Percentiles rank a stretch among this genome's conserved stretches.
These are phyloP conservation scores for Adenanthera pavonina DNA, from an alignment of 306 rosid species.

Conservation along the genomic window DNA sequence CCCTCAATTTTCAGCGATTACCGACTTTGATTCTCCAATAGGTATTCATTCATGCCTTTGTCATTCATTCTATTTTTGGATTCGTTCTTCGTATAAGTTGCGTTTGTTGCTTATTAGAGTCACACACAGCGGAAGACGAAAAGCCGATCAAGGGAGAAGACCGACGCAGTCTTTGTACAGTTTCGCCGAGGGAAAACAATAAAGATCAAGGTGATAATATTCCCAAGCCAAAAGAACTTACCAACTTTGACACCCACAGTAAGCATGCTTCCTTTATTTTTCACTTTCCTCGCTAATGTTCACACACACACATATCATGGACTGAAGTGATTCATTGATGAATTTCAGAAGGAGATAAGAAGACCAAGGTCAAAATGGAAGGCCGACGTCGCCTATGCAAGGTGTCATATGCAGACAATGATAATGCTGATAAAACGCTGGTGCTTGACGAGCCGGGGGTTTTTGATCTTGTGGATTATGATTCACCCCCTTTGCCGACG, in stretches of 20 bases:
- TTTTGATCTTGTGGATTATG: constrained; percentile 55
- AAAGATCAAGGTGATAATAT: constrained; percentile 1
- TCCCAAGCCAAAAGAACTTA: constrained; percentile 29
- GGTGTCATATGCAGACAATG: constrained; percentile 45
- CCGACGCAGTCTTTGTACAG: neutral
- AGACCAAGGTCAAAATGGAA: constrained; percentile 62
- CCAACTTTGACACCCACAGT: constrained; percentile 44
- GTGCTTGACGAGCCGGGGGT: constrained; percentile 46
- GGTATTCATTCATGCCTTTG: constrained; percentile 32
- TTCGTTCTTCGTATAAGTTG: neutral
- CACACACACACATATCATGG: neutral
- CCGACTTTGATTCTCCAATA: constrained; percentile 60
- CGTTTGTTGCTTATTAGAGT: constrained; percentile 32
- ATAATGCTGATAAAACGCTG: constrained; percentile 26
- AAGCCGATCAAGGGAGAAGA: constrained; percentile 40
- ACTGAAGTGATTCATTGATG: neutral
- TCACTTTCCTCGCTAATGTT: constrained; percentile 1
- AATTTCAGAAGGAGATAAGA: constrained; percentile 51
- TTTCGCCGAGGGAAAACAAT: constrained; percentile 1
- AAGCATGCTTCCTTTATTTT: neutral
- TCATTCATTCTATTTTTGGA: neutral
- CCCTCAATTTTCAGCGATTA: constrained; percentile 61
- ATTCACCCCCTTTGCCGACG: constrained; percentile 52
- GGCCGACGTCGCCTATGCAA: constrained; percentile 91
- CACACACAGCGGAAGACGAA: constrained; percentile 25